Evolutionary conservation across 768 basidiomycete genomes (phyloP), one percentile per base, ranked within the genome.

Genomic region (Pleurotus salmoneostramineus): DNA sequence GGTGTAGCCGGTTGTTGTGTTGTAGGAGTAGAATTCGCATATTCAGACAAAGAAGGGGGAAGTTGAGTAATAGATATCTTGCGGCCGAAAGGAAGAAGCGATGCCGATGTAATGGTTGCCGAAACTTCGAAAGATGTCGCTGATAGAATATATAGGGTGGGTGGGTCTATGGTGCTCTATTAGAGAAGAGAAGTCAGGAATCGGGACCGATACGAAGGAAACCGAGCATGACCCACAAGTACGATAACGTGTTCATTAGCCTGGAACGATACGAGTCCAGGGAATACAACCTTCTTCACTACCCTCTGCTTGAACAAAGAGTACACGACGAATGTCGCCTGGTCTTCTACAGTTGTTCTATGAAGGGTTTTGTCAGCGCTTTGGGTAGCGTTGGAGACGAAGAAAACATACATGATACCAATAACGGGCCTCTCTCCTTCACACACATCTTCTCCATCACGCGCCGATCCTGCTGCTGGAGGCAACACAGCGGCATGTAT

Each of bases 161-260:
- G 70, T 40, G 84, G 87, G 35, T 74, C 72, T 49, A 76, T 75
- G n/a, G 84, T 83, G 66, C 79, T 81, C 88, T 89, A 64, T 14
- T n/a, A 15, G 1, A 44, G 40, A 5, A 46, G 50, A 0, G n/a
- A 34, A 40, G 44, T 44, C 35, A 11, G 59, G 14, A 62, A 17
- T 42, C 48, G 34, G 32, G 6, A 6, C 27, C 34, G 57, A 31
- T 21, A 15, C 43, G 3, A 42, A 61, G 15, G 21, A 17, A 11
- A 15, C 42, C 17, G 60, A 31, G 12, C 27, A 27, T 3, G 2
- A 77, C 85, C 56, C 67, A 88, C 89, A 58, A 90, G 71, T 60
- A 83, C 74, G 64, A 86, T 77, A 60, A 84, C 81, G 52, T 76
- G 64, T 46, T 66, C 64, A 60, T 74, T 82, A 43, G 81, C 77